Conservation (phyloP, 805 yeast genomes). For the Sungouiella blattae region DNA sequence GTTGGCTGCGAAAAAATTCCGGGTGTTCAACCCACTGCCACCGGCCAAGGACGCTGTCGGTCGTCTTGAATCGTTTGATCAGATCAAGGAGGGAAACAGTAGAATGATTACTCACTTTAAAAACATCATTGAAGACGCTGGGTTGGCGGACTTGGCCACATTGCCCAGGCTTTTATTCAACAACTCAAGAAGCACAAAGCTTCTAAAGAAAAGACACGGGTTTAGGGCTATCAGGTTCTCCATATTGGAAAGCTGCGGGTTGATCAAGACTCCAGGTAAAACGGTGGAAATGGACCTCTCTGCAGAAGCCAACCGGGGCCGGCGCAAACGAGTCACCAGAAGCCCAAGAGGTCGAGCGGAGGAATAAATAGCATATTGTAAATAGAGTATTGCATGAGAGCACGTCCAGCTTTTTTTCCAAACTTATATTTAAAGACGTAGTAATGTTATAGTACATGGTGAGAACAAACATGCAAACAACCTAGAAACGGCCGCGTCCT, state of each 20-base stretch:
- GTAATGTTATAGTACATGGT: constrained; percentile 2
- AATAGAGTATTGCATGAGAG: too few species aligned
- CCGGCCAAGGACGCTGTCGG: constrained; percentile 5
- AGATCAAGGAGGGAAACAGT: constrained; percentile 19
- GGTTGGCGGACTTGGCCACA: constrained; percentile 34
- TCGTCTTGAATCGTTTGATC: constrained; percentile 9
- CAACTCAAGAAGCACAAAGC: constrained; percentile 42
- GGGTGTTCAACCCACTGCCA: constrained; percentile 11
- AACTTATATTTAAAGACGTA: constrained; percentile 1
- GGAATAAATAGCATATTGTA: too few species aligned
- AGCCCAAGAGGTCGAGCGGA: too few species aligned
- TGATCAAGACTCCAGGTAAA: constrained; percentile 11
- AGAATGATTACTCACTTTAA: constrained; percentile 25
- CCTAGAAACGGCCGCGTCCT: constrained; percentile 32
- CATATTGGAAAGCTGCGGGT: constrained; percentile 53
- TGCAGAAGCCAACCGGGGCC: constrained; percentile 1
- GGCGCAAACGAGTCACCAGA: constrained; percentile 1
- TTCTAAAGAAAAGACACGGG: constrained; percentile 45
- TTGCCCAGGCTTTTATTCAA: constrained; percentile 49
- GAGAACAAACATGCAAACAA: constrained; percentile 1
- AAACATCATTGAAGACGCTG: constrained; percentile 34
- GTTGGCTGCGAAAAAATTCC: constrained; percentile 28
- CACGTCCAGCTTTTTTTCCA: too few species aligned
- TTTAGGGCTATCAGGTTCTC: constrained; percentile 48
- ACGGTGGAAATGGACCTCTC: background rate